Evolutionary conservation across 805 yeast genomes (phyloP), one percentile per base, ranked within the genome.

Genomic region (Metschnikowia matae): DNA sequence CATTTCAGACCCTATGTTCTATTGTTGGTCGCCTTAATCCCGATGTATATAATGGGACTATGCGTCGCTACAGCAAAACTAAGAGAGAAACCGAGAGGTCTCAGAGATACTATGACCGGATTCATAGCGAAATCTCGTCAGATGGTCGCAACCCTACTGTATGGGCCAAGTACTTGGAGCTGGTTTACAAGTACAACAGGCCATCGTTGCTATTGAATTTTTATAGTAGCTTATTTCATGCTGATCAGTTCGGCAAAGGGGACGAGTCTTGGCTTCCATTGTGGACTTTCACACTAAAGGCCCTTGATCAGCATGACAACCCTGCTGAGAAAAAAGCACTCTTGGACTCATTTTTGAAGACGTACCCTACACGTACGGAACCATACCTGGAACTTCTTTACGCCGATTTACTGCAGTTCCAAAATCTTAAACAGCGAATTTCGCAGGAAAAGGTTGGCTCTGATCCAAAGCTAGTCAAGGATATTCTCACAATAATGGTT

Each of bases 1-100:
- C 81, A 0, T 74, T 67, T 55, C 59, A 66, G 8, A 62, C 62
- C 1, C 71, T 66, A 40, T 79, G 83, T 1, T 23, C 61, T 0
- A 75, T 78, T 48, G 64, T 79, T 1, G 64, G 80, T 1, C 35
- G 49, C 2, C 38, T 66, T 41, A 62, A 55, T 20, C 46, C 62
- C 0, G 56, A 41, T 0, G 43, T 64, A 3, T 79, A 79, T 52
- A 67, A 65, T 1, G 36, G 46, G 0, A 61, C 63, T 20, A 71
- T 81, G 75, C 48, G 55, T 6, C n/a, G 46, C 0, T 79, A 78
- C 0, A 67, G 67, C 40, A 62, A 60, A 26, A 47, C 68, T 0
- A 67, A 69, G 49, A 37, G 21, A 13, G 39, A 21, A 13, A 69
- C 79, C 0, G 66, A 63, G 38, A 57, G 56, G 31, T 48, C 48